phyloP scores from a whole-genome alignment of 1,284 basidiomycete species.

The Ganoderma resinaceum region DNA sequence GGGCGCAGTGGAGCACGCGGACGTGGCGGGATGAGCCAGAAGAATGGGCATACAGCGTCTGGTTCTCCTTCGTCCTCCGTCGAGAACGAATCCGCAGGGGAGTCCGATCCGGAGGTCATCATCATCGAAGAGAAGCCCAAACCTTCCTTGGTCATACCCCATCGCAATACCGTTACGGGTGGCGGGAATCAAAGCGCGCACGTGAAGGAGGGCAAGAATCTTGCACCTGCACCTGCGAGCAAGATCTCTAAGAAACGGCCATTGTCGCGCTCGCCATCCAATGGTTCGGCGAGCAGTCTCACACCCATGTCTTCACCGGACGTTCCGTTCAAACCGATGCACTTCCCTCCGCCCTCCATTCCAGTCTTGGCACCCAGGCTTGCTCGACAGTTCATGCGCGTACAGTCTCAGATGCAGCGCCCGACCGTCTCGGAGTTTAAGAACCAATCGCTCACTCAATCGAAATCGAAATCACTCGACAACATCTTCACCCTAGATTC shows the following conservation, averaged over 20 bases:
- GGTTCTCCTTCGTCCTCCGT: constrained; percentile 9
- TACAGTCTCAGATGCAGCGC: constrained; percentile 18
- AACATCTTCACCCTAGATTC: constrained; percentile 24
- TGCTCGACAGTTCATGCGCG: constrained; percentile 29
- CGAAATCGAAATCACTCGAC: constrained; percentile 26
- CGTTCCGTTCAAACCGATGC: neutral
- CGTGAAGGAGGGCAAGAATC: neutral
- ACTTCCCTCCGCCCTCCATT: constrained; percentile 12
- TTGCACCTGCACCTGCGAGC: neutral
- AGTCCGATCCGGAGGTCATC: constrained; percentile 13
- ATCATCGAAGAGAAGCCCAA: constrained; percentile 8
- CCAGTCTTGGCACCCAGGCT: constrained; percentile 24
- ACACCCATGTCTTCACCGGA: constrained; percentile 21
- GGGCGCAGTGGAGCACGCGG: constrained; percentile 8
- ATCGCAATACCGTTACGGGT: neutral
- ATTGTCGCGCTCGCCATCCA: constrained; percentile 21
- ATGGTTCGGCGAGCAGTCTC: constrained; percentile 10
- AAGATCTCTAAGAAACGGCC: constrained; percentile 23
- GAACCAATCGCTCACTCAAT: constrained; percentile 9
- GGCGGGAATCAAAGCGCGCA: neutral
- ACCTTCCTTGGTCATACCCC: neutral
- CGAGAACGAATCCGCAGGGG: constrained; percentile 5
- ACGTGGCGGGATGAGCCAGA: constrained; percentile 6
- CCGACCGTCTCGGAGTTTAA: neutral
- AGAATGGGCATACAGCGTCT: constrained; percentile 8